Evolutionary conservation across 2,329 filamentous ascomycete genomes (phyloP).

Genomic region (Daldinia sp.): DNA sequence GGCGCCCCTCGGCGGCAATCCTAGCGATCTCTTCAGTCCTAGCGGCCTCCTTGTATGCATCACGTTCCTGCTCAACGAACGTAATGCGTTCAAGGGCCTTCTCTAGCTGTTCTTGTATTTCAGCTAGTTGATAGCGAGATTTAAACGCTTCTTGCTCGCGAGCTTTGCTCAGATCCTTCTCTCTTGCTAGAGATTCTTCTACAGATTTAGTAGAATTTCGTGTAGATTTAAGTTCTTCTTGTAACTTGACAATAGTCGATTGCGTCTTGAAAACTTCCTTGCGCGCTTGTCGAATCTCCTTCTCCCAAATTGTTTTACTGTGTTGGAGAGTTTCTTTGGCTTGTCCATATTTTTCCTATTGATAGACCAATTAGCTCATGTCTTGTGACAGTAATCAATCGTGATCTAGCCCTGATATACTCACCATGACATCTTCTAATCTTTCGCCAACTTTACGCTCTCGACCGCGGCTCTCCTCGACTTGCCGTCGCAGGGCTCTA

Average conservation of each 20-base stretch:
- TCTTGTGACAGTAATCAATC: not conserved
- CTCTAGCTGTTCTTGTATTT: conserved; percentile 72
- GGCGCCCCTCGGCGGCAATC: conserved; percentile 74
- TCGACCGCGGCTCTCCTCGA: conserved; percentile 71
- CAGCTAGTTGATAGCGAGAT: conserved; percentile 70
- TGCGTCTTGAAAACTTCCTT: conserved; percentile 82
- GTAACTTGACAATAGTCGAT: conserved; percentile 72
- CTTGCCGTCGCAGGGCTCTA: conserved; percentile 61
- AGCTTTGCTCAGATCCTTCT: conserved; percentile 67
- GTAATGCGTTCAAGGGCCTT: conserved; percentile 69
- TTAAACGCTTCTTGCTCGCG: conserved; percentile 75
- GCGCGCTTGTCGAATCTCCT: conserved; percentile 72
- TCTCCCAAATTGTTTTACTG: conserved; percentile 74
- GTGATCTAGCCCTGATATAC: conserved; percentile 40
- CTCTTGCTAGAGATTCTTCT: conserved; percentile 67
- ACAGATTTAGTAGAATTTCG: conserved; percentile 62
- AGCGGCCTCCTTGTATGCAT: conserved; percentile 75
- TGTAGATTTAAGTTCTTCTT: conserved; percentile 74
- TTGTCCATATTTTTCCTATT: conserved; percentile 73
- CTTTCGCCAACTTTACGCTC: conserved; percentile 73
- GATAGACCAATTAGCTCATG: conserved; percentile 7
- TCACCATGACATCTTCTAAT: conserved; percentile 74
- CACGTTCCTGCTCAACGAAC: conserved; percentile 76
- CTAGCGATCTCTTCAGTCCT: conserved; percentile 77
- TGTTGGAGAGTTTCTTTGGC: conserved; percentile 74